Base-by-base conservation (phyloP, 2,329 filamentous ascomycete genomes). In the Tricladium varicosporioides region DNA sequence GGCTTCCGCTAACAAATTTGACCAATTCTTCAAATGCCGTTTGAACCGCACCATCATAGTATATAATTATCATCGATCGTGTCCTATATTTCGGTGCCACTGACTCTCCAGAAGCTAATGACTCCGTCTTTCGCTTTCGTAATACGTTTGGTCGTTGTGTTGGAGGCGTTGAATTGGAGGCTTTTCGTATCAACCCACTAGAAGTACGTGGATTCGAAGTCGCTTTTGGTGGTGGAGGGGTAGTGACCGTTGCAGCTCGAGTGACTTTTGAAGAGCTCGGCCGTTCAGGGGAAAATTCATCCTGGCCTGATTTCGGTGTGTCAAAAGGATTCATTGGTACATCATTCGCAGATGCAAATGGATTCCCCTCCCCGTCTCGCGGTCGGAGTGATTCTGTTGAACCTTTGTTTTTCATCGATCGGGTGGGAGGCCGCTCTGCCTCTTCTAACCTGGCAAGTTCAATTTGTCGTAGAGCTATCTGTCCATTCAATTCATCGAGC, bases 41-140 rank as follows among this genome's bases (percentile, higher is more conserved):
- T 70, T 97, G 92, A 2, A 95, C 87, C 60, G 91, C 87, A 64
- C 88, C 90, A 70, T 97, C 92, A 70, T 97, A 97, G 73, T 91
- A 92, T n/a, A 97, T 89, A 43, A 94, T 86, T 48, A 93, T 87
- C 79, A 91, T 88, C 56, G 81, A 86, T 63, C 88, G 83, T 2
- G 85, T 85, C 54, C 89, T 85, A 70, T 88, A 88, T 60, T 70
- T 70, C 8, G 68, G 64, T 8, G 54, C 58, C 15, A 60, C n/a
- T 1, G 67, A 67, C 42, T 67, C 66, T 9, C 58, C 63, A 1
- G 69, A 70, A 2, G 65, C 66, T 19, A 71, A 54, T 27, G 69
- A 71, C 19, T 65, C 69, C 2, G 69, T 70, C 51, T 70, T 71
- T 19, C 69, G 61, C 57, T 71, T 71, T 19, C 67, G 65, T 5